Conservation (phyloP, 23 red algal genomes). For the Gracilaria gracilis region DNA sequence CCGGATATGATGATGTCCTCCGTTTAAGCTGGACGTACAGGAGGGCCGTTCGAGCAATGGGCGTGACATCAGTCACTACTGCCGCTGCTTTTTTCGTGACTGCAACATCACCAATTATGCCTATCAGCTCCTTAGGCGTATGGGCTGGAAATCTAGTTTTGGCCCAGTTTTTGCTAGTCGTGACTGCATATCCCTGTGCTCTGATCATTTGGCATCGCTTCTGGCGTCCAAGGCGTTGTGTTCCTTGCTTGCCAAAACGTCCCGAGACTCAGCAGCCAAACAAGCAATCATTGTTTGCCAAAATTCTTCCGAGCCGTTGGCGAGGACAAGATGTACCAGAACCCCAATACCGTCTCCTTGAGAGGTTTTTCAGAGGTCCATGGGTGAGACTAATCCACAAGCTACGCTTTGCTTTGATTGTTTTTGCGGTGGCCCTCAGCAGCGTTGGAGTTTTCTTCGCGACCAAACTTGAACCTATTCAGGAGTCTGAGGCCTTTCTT, state of each 20-base stretch:
- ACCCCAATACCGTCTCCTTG: constrained; percentile 47
- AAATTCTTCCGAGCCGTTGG: background rate
- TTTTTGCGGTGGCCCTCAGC: constrained; percentile 25
- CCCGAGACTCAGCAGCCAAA: background rate
- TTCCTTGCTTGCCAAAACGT: constrained; percentile 31
- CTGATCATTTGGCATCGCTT: constrained; percentile 72
- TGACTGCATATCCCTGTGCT: constrained; percentile 66
- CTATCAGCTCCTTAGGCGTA: constrained; percentile 56
- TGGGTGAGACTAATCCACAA: constrained; percentile 39
- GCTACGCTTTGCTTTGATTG: constrained; percentile 29
- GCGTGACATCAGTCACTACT: constrained; percentile 62
- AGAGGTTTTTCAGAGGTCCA: constrained; percentile 62
- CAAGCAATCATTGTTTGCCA: background rate
- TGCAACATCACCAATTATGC: constrained; percentile 58
- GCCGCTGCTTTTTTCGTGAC: constrained; percentile 76
- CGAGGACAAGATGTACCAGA: background rate
- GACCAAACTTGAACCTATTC: constrained; percentile 41
- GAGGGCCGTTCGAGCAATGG: constrained; percentile 65
- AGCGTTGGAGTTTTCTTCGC: constrained; percentile 43
- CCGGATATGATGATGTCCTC: background rate
- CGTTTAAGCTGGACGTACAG: constrained; percentile 72
- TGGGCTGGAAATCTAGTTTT: constrained; percentile 66
- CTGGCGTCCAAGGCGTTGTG: constrained; percentile 15
- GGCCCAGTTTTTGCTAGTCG: constrained; percentile 62
- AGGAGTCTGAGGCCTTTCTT: constrained; percentile 44